These are phyloP conservation scores for Melastoma candidum DNA, from an alignment of 441 rosid species.

Conservation along the genomic window DNA sequence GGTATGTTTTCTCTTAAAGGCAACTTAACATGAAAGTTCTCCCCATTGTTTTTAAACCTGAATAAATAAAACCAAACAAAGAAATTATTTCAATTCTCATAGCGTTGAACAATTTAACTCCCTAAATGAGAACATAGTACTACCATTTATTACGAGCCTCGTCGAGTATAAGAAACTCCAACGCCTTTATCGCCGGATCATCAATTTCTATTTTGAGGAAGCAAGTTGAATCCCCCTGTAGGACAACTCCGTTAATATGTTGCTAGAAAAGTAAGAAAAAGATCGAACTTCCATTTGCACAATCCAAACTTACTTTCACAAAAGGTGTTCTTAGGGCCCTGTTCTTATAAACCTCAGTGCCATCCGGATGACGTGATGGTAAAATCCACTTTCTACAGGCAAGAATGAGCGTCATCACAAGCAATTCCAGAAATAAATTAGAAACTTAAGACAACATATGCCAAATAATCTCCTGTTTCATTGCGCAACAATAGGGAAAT, in stretches of 20 bases:
- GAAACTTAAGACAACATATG: too few species aligned
- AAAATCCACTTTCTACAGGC: constrained; percentile 67
- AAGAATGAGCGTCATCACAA: too few species aligned
- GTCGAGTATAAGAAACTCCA: constrained; percentile 88
- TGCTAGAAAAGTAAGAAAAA: constrained; percentile 10
- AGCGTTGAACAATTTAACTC: constrained; percentile 8
- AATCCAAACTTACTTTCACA: constrained; percentile 43
- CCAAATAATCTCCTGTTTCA: too few species aligned
- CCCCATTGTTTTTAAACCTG: constrained; percentile 45
- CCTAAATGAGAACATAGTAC: too few species aligned
- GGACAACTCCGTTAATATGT: constrained; percentile 13
- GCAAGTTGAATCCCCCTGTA: constrained; percentile 64
- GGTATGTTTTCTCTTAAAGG: constrained; percentile 23
- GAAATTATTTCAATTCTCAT: constrained; percentile 4
- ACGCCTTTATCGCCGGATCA: constrained; percentile 68
- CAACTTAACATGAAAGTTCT: constrained; percentile 61
- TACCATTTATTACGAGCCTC: constrained; percentile 84
- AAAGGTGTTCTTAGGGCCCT: constrained; percentile 95
- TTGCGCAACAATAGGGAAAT: too few species aligned
- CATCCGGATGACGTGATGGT: constrained; percentile 71
- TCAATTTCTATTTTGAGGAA: constrained; percentile 67
- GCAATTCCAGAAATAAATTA: too few species aligned
- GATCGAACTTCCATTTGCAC: constrained; percentile 3
- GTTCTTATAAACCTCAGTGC: constrained; percentile 73
- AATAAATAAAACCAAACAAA: not conserved